Evolutionary conservation across 176 grass and related monocot species (phyloP).

Genomic region (Oryza australiensis): DNA sequence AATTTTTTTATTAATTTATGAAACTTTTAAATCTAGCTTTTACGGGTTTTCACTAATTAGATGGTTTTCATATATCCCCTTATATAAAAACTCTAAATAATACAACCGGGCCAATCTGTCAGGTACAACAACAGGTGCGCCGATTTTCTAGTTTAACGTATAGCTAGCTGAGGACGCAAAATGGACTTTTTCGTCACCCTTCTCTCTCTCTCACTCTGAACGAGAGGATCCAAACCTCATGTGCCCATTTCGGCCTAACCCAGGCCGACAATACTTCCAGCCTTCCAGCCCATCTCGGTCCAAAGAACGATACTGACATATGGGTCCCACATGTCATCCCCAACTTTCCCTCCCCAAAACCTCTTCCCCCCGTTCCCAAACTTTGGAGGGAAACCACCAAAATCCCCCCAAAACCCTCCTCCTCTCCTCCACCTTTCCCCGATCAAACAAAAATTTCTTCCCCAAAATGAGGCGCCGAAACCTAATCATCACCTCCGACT

Average conservation of each 20-base stretch:
- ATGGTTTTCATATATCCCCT: too few species aligned
- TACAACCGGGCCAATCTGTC: too few species aligned
- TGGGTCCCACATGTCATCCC: not conserved
- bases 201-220: too few species aligned
- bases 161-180: too few species aligned
- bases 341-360: not conserved
- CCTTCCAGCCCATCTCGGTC: not conserved
- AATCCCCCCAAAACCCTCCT: constrained; percentile 21
- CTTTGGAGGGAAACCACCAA: constrained; percentile 37
- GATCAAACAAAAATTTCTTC: constrained; percentile 23
- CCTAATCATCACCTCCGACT: constrained; percentile 60
- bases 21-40: too few species aligned
- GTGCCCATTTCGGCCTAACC: not conserved
- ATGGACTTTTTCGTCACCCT: too few species aligned
- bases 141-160: too few species aligned
- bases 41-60: too few species aligned
- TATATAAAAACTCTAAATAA: too few species aligned
- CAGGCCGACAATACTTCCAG: not conserved
- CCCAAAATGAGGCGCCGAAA: constrained; percentile 49
- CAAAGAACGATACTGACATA: not conserved
- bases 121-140: too few species aligned
- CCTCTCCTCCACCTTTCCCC: not conserved
- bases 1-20: too few species aligned
- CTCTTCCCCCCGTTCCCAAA: not conserved
- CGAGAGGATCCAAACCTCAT: too few species aligned